Percentiles rank a stretch among this genome's conserved stretches.
Conservation (phyloP, 495 filamentous ascomycete species). For the Opeltia flavorubescens region DNA sequence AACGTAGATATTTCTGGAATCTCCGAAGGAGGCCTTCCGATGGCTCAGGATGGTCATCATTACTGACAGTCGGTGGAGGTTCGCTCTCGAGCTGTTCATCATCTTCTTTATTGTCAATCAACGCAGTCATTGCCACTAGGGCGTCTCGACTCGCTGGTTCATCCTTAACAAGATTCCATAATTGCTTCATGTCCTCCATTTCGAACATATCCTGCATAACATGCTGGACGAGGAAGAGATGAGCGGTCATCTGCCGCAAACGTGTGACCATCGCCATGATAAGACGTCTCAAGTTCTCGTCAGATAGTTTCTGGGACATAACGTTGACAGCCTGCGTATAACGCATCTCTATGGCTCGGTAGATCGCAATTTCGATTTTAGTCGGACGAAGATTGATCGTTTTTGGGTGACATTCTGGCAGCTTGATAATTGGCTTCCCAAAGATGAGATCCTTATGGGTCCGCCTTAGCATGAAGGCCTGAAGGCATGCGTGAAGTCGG, state of each 20-base stretch:
- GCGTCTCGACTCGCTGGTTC: conserved; percentile 8
- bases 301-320: background rate
- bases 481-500: conserved; percentile 27
- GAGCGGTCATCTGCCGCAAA: conserved; percentile 37
- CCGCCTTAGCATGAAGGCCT: conserved; percentile 36
- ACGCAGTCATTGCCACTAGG: background rate
- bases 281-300: background rate
- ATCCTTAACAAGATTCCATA: conserved; percentile 13
- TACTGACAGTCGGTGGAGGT: background rate
- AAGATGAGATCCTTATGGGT: conserved; percentile 39
- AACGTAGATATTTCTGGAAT: too few relatives aligned
- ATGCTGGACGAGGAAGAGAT: conserved; percentile 34
- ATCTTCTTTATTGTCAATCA: conserved; percentile 3
- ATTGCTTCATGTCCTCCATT: conserved; percentile 22
- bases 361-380: conserved; percentile 33
- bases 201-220: conserved; percentile 30
- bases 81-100: too few relatives aligned
- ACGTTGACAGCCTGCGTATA: conserved; percentile 27
- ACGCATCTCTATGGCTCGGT: too few relatives aligned
- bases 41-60: too few relatives aligned
- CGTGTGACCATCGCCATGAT: conserved; percentile 25
- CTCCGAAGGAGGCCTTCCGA: too few relatives aligned
- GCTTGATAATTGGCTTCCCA: conserved; percentile 36
- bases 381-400: conserved; percentile 29
- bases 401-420: conserved; percentile 30